Evolutionary conservation across 2,329 filamentous ascomycete genomes (phyloP).

Genomic region (Tricladium varicosporioides): DNA sequence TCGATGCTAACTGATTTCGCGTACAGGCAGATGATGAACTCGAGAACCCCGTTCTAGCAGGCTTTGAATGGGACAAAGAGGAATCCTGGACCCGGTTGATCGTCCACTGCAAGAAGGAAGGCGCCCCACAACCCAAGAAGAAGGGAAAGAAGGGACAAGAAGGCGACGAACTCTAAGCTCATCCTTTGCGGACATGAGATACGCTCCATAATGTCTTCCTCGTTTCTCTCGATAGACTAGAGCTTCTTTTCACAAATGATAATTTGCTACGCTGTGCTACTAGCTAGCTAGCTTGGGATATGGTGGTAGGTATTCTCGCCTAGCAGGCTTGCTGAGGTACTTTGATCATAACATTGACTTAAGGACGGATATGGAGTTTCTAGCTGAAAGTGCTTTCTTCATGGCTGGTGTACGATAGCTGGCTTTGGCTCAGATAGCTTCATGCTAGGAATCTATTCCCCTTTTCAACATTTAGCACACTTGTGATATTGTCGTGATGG

Average conservation of each 20-base stretch:
- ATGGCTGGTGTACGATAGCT: slow-evolving; percentile 10
- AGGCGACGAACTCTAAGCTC: slow-evolving; percentile 34
- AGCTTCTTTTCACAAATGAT: slow-evolving; percentile 6
- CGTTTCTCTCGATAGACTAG: slow-evolving; percentile 17
- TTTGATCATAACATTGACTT: slow-evolving; percentile 1
- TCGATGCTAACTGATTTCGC: slow-evolving; percentile 20
- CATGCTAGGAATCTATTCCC: slow-evolving; percentile 7
- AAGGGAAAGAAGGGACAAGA: slow-evolving; percentile 57
- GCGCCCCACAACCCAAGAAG: slow-evolving; percentile 61
- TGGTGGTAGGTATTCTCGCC: slow-evolving; percentile 7
- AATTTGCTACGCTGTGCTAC: slow-evolving; percentile 3
- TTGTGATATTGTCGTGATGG: background rate
- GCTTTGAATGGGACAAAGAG: slow-evolving; percentile 95
- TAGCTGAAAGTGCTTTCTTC: slow-evolving; percentile 3
- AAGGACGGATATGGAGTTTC: background rate
- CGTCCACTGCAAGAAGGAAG: slow-evolving; percentile 78
- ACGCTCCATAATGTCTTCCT: slow-evolving; percentile 18
- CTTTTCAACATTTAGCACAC: background rate
- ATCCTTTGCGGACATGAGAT: background rate
- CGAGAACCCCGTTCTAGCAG: slow-evolving; percentile 80
- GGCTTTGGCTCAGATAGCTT: slow-evolving; percentile 8
- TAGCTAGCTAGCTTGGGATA: slow-evolving; percentile 12
- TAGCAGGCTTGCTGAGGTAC: slow-evolving; percentile 16
- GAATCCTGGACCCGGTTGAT: slow-evolving; percentile 86
- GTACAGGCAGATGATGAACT: slow-evolving; percentile 85